Base-by-base conservation (phyloP, 2,329 filamentous ascomycete species). In the Graphium sp. region DNA sequence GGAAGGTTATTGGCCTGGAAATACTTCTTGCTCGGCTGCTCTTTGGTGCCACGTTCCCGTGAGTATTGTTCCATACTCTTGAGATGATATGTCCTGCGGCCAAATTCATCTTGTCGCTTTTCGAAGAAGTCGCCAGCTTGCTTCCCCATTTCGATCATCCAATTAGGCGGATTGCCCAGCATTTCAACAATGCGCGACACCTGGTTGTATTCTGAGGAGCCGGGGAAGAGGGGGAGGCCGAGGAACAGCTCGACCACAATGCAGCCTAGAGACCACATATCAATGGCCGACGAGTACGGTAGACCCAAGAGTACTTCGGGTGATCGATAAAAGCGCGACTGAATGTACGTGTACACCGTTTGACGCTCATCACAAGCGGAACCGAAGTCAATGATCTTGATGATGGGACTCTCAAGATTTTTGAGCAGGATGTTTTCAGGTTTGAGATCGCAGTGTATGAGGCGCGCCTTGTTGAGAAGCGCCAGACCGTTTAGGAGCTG, bases 71-170 rank as follows among this genome's bases (percentile, higher is more conserved):
- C 89, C 81, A 98, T 91, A 39, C 79, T 83, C 60, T 98, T 98
- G 22, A 98, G 60, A 30, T 87, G 73, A 49, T 93, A 94, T 6
- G 76, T 85, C 42, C 84, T 77, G 38, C 89, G 72, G 22, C 87
- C 87, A 45, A 82, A 98, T 46, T 98, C 89, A 46, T 98, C 89
- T 37, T 74, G 66, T 21, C 69, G 58, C 55, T 37, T 94, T 52
- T 98, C 87, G 44, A 93, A 98, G 49, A 98, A 98, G 42, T 95
- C 85, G 24, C 83, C 82, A 1, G 87, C 82, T 50, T 98, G 89
- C 54, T 98, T 98, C 42, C 89, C 89, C 68, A 93, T 91, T 48
- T 98, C 89, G 32, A 98, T 68, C 89, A 98, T 98, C 89, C 89
- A 98, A 38, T 84, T 91, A 21, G 84, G 87, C 2, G 89, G 87